Evolutionary conservation across 176 grass and related monocot genomes (phyloP).

Genomic region (Areca catechu): DNA sequence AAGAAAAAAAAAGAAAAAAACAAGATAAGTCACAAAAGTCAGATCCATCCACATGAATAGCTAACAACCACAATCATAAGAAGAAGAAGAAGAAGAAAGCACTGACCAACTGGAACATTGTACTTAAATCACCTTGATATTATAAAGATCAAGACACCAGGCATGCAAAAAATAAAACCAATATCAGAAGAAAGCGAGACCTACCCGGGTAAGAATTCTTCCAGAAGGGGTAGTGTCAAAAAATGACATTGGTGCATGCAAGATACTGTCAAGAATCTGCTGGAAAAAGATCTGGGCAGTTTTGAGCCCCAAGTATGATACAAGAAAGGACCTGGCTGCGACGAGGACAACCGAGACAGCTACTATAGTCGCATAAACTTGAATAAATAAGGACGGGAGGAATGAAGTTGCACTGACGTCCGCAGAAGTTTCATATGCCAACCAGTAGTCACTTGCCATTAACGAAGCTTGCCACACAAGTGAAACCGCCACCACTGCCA

Average conservation of each 20-base stretch:
- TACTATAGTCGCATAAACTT: conserved; percentile 52
- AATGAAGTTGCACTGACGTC: conserved; percentile 36
- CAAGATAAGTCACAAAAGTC: neutral
- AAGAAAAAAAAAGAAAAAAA: too few relatives aligned
- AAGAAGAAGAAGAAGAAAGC: too few relatives aligned
- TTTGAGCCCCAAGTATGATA: conserved; percentile 60
- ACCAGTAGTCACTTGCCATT: conserved; percentile 86
- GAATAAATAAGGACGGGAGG: conserved; percentile 46
- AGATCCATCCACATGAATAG: neutral
- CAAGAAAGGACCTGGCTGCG: conserved; percentile 39
- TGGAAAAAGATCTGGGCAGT: conserved; percentile 73
- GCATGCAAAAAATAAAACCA: too few relatives aligned
- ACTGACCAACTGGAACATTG: too few relatives aligned
- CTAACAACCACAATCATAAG: neutral
- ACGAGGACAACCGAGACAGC: conserved; percentile 41
- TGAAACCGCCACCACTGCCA: conserved; percentile 34
- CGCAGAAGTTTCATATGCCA: conserved; percentile 65
- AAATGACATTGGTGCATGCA: conserved; percentile 94
- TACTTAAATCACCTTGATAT: too few relatives aligned
- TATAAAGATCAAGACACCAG: too few relatives aligned
- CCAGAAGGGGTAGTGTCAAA: conserved; percentile 96
- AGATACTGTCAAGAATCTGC: conserved; percentile 80
- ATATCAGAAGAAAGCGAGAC: neutral
- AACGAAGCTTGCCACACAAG: conserved; percentile 51
- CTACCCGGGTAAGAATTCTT: conserved; percentile 93